Base-by-base conservation (phyloP, 345 rosid species). In the Cochlearia excelsa region DNA sequence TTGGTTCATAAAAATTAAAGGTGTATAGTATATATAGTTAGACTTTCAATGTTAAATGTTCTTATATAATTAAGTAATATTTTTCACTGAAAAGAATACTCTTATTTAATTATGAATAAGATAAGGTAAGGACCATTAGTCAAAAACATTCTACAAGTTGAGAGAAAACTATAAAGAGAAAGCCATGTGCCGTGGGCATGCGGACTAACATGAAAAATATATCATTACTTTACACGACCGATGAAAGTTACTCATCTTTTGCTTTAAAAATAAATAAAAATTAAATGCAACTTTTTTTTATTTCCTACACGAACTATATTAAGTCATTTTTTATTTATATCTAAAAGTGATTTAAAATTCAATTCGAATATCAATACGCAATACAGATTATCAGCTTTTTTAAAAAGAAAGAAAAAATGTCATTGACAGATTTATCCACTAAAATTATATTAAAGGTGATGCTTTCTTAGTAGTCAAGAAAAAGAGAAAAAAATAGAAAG, bases 101-200 rank as follows among this genome's bases (percentile, higher is more conserved):
- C 23, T 16, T 16, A 16, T 16, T 16, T 16, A 16, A 34, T 3
- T 34, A 8, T 35, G 39, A 54, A 69, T 0, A 63, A 31, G 65
- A 70, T 70, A 70, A 63, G 69, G 74, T 58, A 27, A 37, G 65
- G 60, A 51, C 34, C 49, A 63, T 49, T 55, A 34, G 74, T 70
- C 74, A 70, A 70, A 16, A 63, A 56, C 59, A 63, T 64, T 70
- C 45, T 9, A 57, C 65, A 71, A 51, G 7, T 63, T 45, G 56
- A 31, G 49, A 71, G 57, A 57, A 51, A 45, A 42, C 46, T 55
- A 42, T 30, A 55, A 69, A 69, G 29, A 68, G 9, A 38, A 48
- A 48, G 63, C 68, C 74, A 69, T 69, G 74, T 55, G 64, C 58
- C 68, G 74, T 69, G 74, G 57, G 59, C 74, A 39, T 69, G 74